Evolutionary conservation across 2,329 filamentous ascomycete species (phyloP).

Genomic region (Helotiales sp.): DNA sequence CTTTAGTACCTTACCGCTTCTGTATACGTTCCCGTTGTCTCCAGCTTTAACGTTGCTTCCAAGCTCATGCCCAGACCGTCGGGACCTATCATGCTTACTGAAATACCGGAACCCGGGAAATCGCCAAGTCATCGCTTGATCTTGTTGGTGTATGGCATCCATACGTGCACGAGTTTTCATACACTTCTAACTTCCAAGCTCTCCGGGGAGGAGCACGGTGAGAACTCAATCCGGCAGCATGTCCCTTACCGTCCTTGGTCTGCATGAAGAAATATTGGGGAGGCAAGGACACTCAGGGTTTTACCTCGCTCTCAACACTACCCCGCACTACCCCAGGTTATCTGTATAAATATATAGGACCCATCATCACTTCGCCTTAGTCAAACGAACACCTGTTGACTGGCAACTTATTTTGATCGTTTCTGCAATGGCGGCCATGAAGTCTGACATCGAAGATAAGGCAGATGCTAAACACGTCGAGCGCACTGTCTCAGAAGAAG

Average conservation of each 20-base stretch:
- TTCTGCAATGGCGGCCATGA: background rate
- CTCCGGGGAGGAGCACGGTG: no score
- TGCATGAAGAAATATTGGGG: background rate
- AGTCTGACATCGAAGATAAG: background rate
- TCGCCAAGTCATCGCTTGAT: background rate
- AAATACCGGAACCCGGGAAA: background rate
- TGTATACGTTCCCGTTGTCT: background rate
- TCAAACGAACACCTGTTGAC: background rate
- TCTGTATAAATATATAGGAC: background rate
- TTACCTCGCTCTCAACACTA: background rate
- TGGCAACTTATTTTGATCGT: background rate
- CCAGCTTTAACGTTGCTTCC: background rate
- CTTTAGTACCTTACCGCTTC: background rate
- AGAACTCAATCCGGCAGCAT: background rate
- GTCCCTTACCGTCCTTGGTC: background rate
- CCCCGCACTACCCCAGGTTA: background rate
- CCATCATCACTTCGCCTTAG: background rate
- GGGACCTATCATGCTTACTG: background rate
- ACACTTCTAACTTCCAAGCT: background rate
- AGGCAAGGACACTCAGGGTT: background rate
- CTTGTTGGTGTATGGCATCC: background rate
- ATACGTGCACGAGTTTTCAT: background rate
- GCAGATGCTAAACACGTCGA: background rate
- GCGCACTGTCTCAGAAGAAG: background rate
- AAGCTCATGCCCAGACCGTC: background rate